Evolutionary conservation across 352 stramenopile genomes (phyloP).

Genomic region (Globisporangium polare): DNA sequence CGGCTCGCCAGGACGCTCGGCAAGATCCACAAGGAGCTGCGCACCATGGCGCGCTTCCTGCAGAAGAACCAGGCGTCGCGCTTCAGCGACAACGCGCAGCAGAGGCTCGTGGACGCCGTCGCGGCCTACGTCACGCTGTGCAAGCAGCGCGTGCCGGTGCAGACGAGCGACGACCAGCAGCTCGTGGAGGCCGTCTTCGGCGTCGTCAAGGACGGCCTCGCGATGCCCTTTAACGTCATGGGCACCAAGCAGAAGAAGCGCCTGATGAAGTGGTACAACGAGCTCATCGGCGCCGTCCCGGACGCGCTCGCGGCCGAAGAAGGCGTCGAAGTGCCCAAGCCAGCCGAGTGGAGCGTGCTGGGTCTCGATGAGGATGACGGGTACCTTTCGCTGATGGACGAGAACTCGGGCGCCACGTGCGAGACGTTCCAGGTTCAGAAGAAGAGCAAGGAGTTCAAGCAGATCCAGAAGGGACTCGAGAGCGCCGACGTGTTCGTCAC

Average conservation of each 20-base stretch:
- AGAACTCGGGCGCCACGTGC: constrained; percentile 58
- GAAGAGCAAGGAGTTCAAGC: constrained; percentile 64
- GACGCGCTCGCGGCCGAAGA: constrained; percentile 31
- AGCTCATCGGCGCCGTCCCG: constrained; percentile 57
- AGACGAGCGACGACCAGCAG: constrained; percentile 25
- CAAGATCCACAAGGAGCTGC: constrained; percentile 73
- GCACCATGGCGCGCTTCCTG: constrained; percentile 71
- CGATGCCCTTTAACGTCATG: constrained; percentile 82
- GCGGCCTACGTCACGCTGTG: constrained; percentile 59
- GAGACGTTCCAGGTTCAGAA: constrained; percentile 67
- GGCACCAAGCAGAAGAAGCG: constrained; percentile 80
- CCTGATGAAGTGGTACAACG: constrained; percentile 84
- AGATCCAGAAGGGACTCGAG: constrained; percentile 67
- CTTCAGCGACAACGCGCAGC: constrained; percentile 77
- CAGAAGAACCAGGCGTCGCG: constrained; percentile 75
- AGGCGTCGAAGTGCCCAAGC: constrained; percentile 6
- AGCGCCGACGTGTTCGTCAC: constrained; percentile 47
- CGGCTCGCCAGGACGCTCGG: constrained; percentile 26
- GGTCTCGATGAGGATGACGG: constrained; percentile 63
- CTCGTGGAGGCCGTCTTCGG: constrained; percentile 58
- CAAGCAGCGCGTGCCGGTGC: constrained; percentile 33
- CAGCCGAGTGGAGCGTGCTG: constrained; percentile 59
- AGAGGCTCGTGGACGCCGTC: constrained; percentile 72
- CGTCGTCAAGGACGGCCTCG: constrained; percentile 73
- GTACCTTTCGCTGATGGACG: constrained; percentile 67